Percentiles rank a stretch among this genome's conserved stretches.
phyloP scores from a whole-genome alignment of 345 rosid species.

The Linum trigynum region DNA sequence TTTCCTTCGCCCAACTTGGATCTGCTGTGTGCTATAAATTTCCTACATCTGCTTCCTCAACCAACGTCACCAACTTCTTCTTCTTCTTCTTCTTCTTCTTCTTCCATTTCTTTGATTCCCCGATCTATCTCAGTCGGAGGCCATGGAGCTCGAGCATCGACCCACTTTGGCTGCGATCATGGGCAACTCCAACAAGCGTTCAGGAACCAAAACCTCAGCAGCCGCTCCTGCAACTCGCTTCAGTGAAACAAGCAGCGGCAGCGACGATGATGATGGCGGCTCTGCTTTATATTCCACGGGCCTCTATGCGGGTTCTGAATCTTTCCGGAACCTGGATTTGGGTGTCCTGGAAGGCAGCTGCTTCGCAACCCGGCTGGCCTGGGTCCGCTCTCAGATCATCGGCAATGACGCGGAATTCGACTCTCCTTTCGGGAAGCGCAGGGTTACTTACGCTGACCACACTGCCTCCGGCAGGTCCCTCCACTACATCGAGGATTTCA shows the following conservation, averaged over 20 bases:
- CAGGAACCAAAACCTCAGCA: too few relatives aligned
- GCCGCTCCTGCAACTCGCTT: too few relatives aligned
- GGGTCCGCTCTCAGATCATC: constrained; percentile 9
- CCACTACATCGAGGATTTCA: constrained; percentile 6
- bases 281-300: background rate
- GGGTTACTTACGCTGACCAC: constrained; percentile 1
- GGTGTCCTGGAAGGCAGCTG: background rate
- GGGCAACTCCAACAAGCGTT: too few relatives aligned
- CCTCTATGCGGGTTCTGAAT: background rate
- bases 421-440: background rate
- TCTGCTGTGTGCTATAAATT: too few relatives aligned
- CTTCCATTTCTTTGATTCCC: too few relatives aligned
- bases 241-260: background rate
- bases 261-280: background rate
- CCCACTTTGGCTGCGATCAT: too few relatives aligned
- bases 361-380: background rate
- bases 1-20: too few relatives aligned
- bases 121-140: too few relatives aligned
- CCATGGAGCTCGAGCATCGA: too few relatives aligned
- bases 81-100: too few relatives aligned
- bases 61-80: too few relatives aligned
- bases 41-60: too few relatives aligned
- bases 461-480: constrained; percentile 6
- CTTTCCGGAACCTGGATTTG: background rate
- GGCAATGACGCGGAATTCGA: background rate